Percentiles rank a stretch among this genome's conserved stretches.
These are phyloP conservation scores for Clonostachys rhizophaga DNA, from an alignment of 2,329 filamentous ascomycete genomes.

Conservation along the genomic window DNA sequence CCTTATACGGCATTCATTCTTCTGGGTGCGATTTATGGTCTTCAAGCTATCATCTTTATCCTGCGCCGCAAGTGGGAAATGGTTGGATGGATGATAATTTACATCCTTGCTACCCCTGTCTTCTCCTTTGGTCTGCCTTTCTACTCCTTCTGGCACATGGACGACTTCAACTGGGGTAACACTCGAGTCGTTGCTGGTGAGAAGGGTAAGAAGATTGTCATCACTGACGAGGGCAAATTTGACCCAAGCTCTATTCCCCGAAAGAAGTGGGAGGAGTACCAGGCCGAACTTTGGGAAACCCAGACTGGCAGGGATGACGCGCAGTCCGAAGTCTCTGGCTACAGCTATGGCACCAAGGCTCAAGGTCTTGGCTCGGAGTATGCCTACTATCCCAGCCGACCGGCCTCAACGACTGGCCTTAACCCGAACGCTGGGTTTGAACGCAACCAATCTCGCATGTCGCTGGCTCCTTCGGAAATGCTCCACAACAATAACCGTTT, in stretches of 20 bases:
- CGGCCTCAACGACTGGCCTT: slow-evolving; percentile 48
- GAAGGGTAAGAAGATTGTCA: slow-evolving; percentile 83
- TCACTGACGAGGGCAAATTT: slow-evolving; percentile 97
- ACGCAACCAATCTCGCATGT: slow-evolving; percentile 62
- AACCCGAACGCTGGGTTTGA: slow-evolving; percentile 49
- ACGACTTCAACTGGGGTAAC: slow-evolving; percentile 99
- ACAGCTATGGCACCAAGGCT: slow-evolving; percentile 88
- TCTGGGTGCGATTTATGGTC: slow-evolving; percentile 91
- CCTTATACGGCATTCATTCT: slow-evolving; percentile 86
- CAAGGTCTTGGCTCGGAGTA: slow-evolving; percentile 65
- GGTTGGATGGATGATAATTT: slow-evolving; percentile 99
- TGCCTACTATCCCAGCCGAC: slow-evolving; percentile 54
- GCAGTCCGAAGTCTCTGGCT: slow-evolving; percentile 84
- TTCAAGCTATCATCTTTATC: slow-evolving; percentile 97
- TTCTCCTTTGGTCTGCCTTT: slow-evolving; percentile 88
- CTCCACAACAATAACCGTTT: slow-evolving; percentile 38
- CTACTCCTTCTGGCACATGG: slow-evolving; percentile 99
- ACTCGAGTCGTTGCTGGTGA: slow-evolving; percentile 96
- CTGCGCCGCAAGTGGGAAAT: slow-evolving; percentile 97
- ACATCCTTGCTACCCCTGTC: slow-evolving; percentile 84
- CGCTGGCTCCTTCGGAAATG: slow-evolving; percentile 72
- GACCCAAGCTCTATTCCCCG: slow-evolving; percentile 88
- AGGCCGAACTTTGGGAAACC: slow-evolving; percentile 94
- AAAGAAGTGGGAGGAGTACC: slow-evolving; percentile 99
- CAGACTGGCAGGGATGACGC: slow-evolving; percentile 79